phyloP scores from a whole-genome alignment of 148 eudicot genomes.

The Cornus suecica region DNA sequence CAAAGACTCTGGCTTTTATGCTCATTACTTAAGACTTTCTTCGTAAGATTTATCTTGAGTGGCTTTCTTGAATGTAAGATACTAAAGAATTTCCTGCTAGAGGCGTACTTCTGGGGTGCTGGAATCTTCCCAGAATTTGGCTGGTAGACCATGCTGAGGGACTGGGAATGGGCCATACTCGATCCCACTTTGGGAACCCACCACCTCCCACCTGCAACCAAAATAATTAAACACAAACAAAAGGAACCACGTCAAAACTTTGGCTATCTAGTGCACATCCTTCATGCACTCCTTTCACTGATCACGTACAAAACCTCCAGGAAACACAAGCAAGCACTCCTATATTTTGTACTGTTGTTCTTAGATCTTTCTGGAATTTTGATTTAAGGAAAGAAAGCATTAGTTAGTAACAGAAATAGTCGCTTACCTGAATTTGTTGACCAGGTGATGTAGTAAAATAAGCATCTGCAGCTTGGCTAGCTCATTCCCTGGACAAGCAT shows the following conservation, averaged over 20 bases:
- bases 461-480: constrained; percentile 79
- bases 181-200: constrained; percentile 42
- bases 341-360: neutral
- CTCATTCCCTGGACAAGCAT: constrained; percentile 94
- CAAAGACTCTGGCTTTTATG: neutral
- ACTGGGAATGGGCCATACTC: constrained; percentile 75
- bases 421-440: constrained; percentile 70
- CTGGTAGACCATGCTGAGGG: constrained; percentile 69
- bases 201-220: constrained; percentile 67
- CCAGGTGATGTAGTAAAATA: constrained; percentile 71
- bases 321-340: neutral
- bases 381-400: neutral
- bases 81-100: neutral
- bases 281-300: neutral
- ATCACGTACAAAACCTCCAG: neutral
- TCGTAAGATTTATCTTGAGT: neutral
- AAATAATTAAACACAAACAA: constrained; percentile 10
- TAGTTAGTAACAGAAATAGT: neutral
- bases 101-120: neutral
- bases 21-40: neutral
- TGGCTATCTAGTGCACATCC: neutral
- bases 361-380: neutral
- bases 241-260: neutral
- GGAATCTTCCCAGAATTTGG: constrained; percentile 48
- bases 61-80: neutral